Base-by-base conservation (phyloP, 768 basidiomycete genomes). In the Termitomyces eurrhizus region DNA sequence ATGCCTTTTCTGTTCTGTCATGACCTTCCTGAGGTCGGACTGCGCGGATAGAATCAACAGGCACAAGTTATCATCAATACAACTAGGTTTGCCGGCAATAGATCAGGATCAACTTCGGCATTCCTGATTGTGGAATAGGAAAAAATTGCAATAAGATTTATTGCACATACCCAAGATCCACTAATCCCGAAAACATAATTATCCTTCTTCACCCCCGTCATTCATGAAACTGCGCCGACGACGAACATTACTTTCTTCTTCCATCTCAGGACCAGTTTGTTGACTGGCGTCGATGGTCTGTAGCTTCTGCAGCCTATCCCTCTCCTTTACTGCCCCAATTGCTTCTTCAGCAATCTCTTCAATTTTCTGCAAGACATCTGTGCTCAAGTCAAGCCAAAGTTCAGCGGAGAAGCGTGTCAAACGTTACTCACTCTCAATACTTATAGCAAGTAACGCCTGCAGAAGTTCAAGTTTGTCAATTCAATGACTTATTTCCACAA, bases 401-500 rank as follows among this genome's bases (percentile, higher is more conserved):
- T 41, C 11, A 12, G 7, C 14, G 0, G 6, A 24, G 1, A 46
- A 29, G 14, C 13, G 14, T 18, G 39, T 16, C 1, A 32, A 32
- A 7, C 12, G 29, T 11, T 32, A 53, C 67, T 57, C 52, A 67
- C 67, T 64, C 50, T 66, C 67, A 36, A 76, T 72, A 57, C 72
- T 72, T 49, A 75, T 62, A 1, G 72, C 68, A 52, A 75, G 72
- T 46, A 75, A 61, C 0, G 71, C 73, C 71, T 76, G 33, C 12
- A 60, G 52, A 46, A 45, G 45, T 48, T 49, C 32, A 11, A 52
- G 14, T 36, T 37, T 44, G 29, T 48, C 50, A 32, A 18, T 24
- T 14, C 26, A 18, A 44, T 11, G 21, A 29, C 26, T n/a, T 51
- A 32, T 14, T 14, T 49, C 39, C 4, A 12, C 16, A 18, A 32